Conservation (phyloP, 495 filamentous ascomycete species). For the Sporormia fimetaria region DNA sequence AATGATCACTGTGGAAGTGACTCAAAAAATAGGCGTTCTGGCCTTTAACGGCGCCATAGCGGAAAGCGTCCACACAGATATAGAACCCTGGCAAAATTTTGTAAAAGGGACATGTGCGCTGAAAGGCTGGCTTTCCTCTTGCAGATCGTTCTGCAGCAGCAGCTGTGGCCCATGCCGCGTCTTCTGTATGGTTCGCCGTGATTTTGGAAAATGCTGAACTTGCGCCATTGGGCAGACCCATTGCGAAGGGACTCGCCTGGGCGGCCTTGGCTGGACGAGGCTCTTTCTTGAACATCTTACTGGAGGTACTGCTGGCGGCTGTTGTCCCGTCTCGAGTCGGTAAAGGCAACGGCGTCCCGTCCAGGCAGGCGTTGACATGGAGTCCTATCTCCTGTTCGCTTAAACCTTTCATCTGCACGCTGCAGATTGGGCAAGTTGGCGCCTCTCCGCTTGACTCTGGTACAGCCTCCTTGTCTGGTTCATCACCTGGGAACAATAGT, state of each 20-base stretch:
- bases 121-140: conserved; percentile 78
- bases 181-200: conserved; percentile 84
- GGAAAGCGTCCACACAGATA: conserved; percentile 92
- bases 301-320: conserved; percentile 4
- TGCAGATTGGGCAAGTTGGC: conserved; percentile 68
- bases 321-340: conserved; percentile 20
- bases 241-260: conserved; percentile 60
- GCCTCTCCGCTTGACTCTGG: background rate
- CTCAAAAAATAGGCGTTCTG: conserved; percentile 94
- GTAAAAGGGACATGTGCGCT: conserved; percentile 92
- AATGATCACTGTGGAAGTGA: conserved; percentile 97
- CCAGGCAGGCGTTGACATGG: conserved; percentile 90
- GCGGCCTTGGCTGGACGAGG: conserved; percentile 57
- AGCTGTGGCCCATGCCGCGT: conserved; percentile 78
- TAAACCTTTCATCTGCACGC: conserved; percentile 46
- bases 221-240: conserved; percentile 33
- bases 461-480: conserved; percentile 29
- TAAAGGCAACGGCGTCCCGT: conserved; percentile 56
- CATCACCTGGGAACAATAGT: conserved; percentile 16
- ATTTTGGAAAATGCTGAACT: conserved; percentile 78
- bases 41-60: conserved; percentile 84
- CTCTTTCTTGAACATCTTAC: conserved; percentile 47
- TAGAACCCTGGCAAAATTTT: conserved; percentile 89
- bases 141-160: conserved; percentile 66
- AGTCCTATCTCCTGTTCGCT: conserved; percentile 44